A percentile compares a stretch with the other conserved stretches of the same genome.
Conservation (phyloP, 345 rosid species). For the Anacardium occidentale region DNA sequence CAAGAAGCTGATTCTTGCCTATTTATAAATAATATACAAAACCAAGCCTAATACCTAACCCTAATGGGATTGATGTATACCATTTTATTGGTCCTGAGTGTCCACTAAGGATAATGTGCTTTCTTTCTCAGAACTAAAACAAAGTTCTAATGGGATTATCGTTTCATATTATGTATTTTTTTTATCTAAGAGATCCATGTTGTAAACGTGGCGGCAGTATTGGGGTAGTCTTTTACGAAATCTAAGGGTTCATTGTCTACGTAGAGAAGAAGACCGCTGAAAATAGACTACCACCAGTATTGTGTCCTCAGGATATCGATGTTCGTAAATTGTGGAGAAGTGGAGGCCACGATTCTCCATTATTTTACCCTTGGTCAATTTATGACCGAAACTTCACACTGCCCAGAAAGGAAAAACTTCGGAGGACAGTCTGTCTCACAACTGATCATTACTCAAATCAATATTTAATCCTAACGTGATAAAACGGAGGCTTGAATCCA, state of each 20-base stretch:
- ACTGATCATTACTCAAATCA: too few relatives aligned
- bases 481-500: too few relatives aligned
- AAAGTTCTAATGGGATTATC: not conserved
- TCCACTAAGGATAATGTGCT: not conserved
- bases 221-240: not conserved
- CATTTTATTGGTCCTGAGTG: not conserved
- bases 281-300: too few relatives aligned
- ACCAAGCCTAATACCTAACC: too few relatives aligned
- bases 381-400: not conserved
- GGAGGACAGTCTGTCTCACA: too few relatives aligned
- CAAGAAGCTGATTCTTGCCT: constrained; percentile 19
- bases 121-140: not conserved
- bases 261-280: not conserved
- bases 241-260: not conserved
- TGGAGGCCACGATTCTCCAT: not conserved
- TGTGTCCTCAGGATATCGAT: not conserved
- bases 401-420: too few relatives aligned
- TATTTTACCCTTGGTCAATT: not conserved
- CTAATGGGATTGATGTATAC: not conserved
- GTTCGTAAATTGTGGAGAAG: not conserved
- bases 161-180: not conserved
- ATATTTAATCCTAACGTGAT: too few relatives aligned
- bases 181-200: too few relatives aligned
- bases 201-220: too few relatives aligned
- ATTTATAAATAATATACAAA: constrained; percentile 1